Conservation (phyloP, 2,329 filamentous ascomycete genomes). For the Penicillium digitatum region DNA sequence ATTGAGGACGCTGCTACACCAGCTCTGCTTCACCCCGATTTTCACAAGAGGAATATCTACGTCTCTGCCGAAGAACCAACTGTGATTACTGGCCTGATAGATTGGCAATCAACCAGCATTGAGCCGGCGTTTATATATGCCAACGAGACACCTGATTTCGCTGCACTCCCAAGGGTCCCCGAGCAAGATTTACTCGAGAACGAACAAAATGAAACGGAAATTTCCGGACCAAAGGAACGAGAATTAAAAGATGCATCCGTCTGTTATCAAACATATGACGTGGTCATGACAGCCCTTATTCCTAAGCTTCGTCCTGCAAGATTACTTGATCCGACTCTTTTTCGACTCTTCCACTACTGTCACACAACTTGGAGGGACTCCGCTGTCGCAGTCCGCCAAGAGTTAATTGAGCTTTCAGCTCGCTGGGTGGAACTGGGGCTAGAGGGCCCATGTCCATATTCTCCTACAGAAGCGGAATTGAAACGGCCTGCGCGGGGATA, state of each 20-base stretch:
- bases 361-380: constrained; percentile 29
- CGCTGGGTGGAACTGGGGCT: constrained; percentile 27
- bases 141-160: constrained; percentile 31
- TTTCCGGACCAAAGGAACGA: constrained; percentile 9
- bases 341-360: constrained; percentile 32
- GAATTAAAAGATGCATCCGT: constrained; percentile 26
- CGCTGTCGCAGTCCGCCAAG: constrained; percentile 27
- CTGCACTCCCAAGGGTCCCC: constrained; percentile 9
- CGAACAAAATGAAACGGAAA: constrained; percentile 7
- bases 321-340: constrained; percentile 26
- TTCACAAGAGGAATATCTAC: constrained; percentile 35
- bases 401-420: constrained; percentile 30
- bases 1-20: constrained; percentile 19
- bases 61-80: constrained; percentile 31
- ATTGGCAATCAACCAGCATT: constrained; percentile 34
- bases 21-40: constrained; percentile 29
- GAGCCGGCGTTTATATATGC: constrained; percentile 33
- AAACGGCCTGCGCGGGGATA: constrained; percentile 23
- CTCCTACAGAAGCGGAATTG: constrained; percentile 26
- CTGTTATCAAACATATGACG: constrained; percentile 31
- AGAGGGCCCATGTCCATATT: constrained; percentile 26
- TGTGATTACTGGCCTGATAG: constrained; percentile 30
- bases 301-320: constrained; percentile 27
- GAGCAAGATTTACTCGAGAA: constrained; percentile 16
- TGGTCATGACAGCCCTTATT: constrained; percentile 20